Evolutionary conservation across 345 rosid species (phyloP), one percentile per base, ranked within the genome.

Genomic region (Turnera subulata): DNA sequence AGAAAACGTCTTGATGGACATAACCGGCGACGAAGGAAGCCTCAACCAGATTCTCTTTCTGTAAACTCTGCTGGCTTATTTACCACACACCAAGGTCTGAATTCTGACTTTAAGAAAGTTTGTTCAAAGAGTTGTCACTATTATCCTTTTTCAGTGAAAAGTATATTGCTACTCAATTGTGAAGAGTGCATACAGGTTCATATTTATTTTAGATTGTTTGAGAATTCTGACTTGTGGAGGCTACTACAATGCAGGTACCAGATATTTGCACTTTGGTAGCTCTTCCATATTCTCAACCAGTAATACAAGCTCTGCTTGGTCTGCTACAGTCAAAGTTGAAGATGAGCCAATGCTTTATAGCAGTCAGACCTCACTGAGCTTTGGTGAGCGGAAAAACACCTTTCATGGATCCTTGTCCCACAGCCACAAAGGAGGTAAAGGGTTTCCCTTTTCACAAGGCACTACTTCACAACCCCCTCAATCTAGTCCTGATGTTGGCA

Each of bases 1-100:
- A 76, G 95, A 53, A 86, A 82, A 59, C 80, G 90, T 17, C 95
- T 86, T 10, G 95, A 86, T 52, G 90, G 90, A 18, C 95, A 86
- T 64, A 86, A 86, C 70, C 58, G 86, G 23, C 80, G 95, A 8
- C 67, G 88, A 39, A 80, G 90, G 67, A 86, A 86, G 79, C 75
- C 87, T 22, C 94, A 80, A 59, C 84, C 81, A 0, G 84, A 79
- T 65, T 50, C 82, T 26, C 44, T 76, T 15, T 55, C 80, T 57
- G 37, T 66, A 35, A 72, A 68, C 63, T 55, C 81, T 48, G 73
- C 74, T 44, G 74, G 79, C 33, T 67, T 80, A 62, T 66, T 74
- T 64, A 23, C 82, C 48, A 56, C 50, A 54, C 71, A 59, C 64
- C 82, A 70, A 77, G 87, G 94, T 83, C 70, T n/a, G 51, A 15